Percentiles rank a stretch among this genome's conserved stretches.
Evolutionary conservation across 805 yeast genomes (phyloP).

Genomic region (Nakazawaea peltata): DNA sequence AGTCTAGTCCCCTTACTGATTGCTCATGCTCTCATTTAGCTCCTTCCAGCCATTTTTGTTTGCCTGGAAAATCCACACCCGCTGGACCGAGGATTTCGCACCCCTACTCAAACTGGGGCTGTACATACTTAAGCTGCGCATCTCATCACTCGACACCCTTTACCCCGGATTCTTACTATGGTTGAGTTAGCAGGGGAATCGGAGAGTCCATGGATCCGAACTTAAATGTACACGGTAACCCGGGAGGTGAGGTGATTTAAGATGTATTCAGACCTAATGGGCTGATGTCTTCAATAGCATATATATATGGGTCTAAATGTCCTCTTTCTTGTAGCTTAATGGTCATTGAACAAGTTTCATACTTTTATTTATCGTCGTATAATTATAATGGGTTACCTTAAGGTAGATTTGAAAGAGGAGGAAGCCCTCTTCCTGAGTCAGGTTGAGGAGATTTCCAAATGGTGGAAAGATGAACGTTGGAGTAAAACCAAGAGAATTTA

Average conservation of each 20-base stretch:
- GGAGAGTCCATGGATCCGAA: neutral
- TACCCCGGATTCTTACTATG: constrained; percentile 6
- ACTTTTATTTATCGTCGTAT: too few relatives aligned
- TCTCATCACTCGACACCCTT: neutral
- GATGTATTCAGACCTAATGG: too few relatives aligned
- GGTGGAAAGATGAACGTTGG: constrained; percentile 98
- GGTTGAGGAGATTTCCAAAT: constrained; percentile 63
- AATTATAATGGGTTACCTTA: constrained; percentile 30
- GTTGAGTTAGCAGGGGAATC: too few relatives aligned
- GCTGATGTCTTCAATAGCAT: too few relatives aligned
- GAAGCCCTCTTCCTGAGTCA: constrained; percentile 59
- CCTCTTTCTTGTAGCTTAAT: neutral
- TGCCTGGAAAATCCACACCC: too few relatives aligned
- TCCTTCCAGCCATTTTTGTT: too few relatives aligned
- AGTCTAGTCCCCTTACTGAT: too few relatives aligned
- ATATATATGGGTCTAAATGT: neutral
- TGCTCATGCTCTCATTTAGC: too few relatives aligned
- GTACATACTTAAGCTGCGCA: neutral
- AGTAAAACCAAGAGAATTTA: constrained; percentile 78
- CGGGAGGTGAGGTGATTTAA: neutral
- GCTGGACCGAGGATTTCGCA: too few relatives aligned
- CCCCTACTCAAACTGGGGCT: too few relatives aligned
- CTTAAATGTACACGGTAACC: neutral
- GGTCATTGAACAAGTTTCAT: too few relatives aligned
- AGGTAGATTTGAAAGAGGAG: constrained; percentile 53